A percentile compares a stretch with the other conserved stretches of the same genome.
phyloP scores from a whole-genome alignment of 1,284 basidiomycete genomes.

The Irpex rosettiformis region DNA sequence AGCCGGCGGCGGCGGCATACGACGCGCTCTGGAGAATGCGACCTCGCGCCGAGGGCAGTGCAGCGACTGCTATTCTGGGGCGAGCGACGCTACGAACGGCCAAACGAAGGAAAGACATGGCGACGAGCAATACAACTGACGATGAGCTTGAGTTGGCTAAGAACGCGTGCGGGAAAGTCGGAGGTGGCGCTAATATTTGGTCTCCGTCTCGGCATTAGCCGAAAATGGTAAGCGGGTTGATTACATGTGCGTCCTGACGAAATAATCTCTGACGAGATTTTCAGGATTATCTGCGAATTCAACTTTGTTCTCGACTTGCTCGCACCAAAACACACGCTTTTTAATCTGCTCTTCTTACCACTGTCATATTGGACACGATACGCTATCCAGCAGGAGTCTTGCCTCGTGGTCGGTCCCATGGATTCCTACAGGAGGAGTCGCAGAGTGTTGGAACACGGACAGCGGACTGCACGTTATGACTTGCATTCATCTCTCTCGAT shows the following conservation, averaged over 20 bases:
- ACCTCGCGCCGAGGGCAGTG: constrained; percentile 27
- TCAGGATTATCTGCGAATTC: neutral
- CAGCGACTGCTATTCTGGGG: constrained; percentile 29
- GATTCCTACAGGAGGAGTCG: too few species aligned
- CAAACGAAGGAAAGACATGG: constrained; percentile 43
- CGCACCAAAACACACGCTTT: neutral
- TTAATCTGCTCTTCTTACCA: neutral
- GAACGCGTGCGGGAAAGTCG: constrained; percentile 6
- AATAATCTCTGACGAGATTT: neutral
- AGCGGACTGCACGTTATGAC: too few species aligned
- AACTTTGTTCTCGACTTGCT: neutral
- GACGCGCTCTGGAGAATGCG: constrained; percentile 41
- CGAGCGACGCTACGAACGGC: constrained; percentile 33
- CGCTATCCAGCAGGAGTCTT: too few species aligned
- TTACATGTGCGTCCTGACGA: neutral
- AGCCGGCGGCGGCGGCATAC: constrained; percentile 77
- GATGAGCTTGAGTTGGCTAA: constrained; percentile 5
- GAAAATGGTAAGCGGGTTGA: neutral
- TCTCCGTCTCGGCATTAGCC: constrained; percentile 14
- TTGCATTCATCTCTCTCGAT: too few species aligned
- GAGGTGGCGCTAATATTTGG: neutral
- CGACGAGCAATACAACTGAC: constrained; percentile 13
- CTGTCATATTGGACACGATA: too few species aligned
- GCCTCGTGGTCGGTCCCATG: too few species aligned
- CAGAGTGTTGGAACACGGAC: too few species aligned